Percentiles rank a stretch among this genome's conserved stretches.
These are phyloP conservation scores for Pistacia atlantica DNA, from an alignment of 345 rosid genomes.

Conservation along the genomic window DNA sequence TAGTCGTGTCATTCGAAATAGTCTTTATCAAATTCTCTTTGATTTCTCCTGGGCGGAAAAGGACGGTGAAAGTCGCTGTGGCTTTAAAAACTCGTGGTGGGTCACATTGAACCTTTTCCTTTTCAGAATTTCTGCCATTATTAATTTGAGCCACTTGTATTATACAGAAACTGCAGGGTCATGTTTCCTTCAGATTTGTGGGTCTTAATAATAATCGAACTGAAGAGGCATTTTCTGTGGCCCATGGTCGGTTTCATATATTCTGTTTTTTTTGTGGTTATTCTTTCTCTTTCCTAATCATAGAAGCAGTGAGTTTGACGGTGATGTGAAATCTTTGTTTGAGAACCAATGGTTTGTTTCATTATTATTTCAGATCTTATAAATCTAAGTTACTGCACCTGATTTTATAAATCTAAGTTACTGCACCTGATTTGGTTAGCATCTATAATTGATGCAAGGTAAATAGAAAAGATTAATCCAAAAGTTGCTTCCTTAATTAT, in stretches of 20 bases:
- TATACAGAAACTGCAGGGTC: neutral
- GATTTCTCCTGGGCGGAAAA: neutral
- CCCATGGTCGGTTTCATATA: slow-evolving; percentile 9
- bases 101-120: neutral
- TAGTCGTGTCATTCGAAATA: no score
- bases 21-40: neutral
- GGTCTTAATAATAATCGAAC: neutral
- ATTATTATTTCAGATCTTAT: neutral
- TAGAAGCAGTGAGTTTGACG: neutral
- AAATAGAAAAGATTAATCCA: neutral
- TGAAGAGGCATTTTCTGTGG: neutral
- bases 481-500: neutral
- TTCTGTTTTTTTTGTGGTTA: neutral
- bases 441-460: slow-evolving; percentile 1
- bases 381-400: neutral
- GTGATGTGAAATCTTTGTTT: neutral
- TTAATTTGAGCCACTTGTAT: neutral
- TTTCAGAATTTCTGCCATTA: neutral
- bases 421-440: neutral
- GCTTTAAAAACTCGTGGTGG: neutral
- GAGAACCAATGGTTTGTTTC: neutral
- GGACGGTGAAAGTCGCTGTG: neutral
- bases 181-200: neutral
- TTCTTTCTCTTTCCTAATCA: neutral
- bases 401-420: neutral